phyloP scores from a whole-genome alignment of 2,329 filamentous ascomycete genomes.

The Nakataea oryzae region DNA sequence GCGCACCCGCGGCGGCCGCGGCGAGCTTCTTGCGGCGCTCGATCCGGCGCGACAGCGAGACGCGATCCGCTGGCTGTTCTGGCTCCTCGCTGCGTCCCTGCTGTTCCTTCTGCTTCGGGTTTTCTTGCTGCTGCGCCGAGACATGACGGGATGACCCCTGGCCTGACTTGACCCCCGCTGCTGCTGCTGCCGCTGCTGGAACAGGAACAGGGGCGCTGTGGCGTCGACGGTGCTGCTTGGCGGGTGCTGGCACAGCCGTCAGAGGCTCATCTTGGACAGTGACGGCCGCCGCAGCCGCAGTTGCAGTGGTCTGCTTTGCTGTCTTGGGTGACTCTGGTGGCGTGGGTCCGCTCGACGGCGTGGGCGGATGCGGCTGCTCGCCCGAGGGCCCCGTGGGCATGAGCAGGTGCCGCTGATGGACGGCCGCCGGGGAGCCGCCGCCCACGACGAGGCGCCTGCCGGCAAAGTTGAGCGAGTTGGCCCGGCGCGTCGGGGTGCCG shows the following conservation, averaged over 20 bases:
- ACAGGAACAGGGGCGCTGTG: background rate
- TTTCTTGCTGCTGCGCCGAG: background rate
- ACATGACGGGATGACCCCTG: background rate
- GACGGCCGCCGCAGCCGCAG: background rate
- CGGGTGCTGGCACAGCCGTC: too few relatives aligned
- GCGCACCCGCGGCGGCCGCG: background rate
- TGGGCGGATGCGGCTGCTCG: background rate
- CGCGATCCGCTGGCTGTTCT: background rate
- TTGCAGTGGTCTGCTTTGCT: background rate
- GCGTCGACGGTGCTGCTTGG: background rate
- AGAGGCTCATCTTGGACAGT: background rate
- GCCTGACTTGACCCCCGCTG: background rate
- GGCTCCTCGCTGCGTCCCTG: background rate
- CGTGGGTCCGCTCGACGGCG: background rate
- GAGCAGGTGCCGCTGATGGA: background rate
- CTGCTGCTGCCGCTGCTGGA: too few relatives aligned
- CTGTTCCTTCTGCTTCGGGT: background rate
- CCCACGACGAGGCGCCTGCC: background rate
- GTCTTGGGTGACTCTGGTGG: constrained; percentile 1
- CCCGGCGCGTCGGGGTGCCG: background rate
- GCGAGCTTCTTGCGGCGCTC: constrained; percentile 3
- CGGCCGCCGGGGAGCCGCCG: too few relatives aligned
- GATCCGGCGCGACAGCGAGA: constrained; percentile 2
- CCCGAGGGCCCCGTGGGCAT: background rate
- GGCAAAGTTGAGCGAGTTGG: background rate